phyloP scores from a whole-genome alignment of 352 stramenopile species.

The Pythium pyrilobum region DNA sequence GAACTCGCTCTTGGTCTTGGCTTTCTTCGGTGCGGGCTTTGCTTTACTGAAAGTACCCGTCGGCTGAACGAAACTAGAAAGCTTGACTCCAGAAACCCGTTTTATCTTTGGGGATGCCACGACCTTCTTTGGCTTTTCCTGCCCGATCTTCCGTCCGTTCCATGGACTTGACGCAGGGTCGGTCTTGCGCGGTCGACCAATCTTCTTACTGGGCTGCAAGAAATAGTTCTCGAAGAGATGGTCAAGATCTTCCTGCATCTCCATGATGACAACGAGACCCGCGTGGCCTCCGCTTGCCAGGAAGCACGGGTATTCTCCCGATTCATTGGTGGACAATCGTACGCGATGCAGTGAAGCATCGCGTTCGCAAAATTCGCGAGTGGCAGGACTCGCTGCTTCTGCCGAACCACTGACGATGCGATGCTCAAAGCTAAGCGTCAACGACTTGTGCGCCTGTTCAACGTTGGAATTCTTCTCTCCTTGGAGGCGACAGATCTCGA shows the following conservation, averaged over 20 bases:
- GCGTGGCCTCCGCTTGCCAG: slow-evolving; percentile 59
- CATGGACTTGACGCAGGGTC: slow-evolving; percentile 7
- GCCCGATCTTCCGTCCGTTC: slow-evolving; percentile 1
- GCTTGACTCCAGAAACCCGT: slow-evolving; percentile 19
- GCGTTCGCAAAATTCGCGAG: slow-evolving; percentile 66
- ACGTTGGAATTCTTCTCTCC: slow-evolving; percentile 48
- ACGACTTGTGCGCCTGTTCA: slow-evolving; percentile 49
- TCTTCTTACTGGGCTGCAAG: slow-evolving; percentile 40
- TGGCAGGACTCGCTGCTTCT: slow-evolving; percentile 34
- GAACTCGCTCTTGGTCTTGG: slow-evolving; percentile 17
- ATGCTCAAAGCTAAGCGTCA: slow-evolving; percentile 46
- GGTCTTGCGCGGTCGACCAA: slow-evolving; percentile 33
- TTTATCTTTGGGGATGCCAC: slow-evolving; percentile 12
- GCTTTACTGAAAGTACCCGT: slow-evolving; percentile 28
- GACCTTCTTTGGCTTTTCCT: slow-evolving; percentile 24
- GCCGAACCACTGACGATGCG: slow-evolving; percentile 35
- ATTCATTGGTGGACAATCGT: slow-evolving; percentile 36
- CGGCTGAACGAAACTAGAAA: slow-evolving; percentile 35
- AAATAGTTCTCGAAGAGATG: slow-evolving; percentile 50
- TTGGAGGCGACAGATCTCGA: slow-evolving; percentile 64
- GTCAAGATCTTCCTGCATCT: slow-evolving; percentile 59
- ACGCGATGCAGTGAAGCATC: slow-evolving; percentile 75
- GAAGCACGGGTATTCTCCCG: slow-evolving; percentile 51
- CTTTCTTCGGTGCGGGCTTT: slow-evolving; percentile 24
- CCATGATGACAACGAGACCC: slow-evolving; percentile 65